These are phyloP conservation scores for Leccinellum albellum DNA, from an alignment of 768 basidiomycete species.

Conservation along the genomic window DNA sequence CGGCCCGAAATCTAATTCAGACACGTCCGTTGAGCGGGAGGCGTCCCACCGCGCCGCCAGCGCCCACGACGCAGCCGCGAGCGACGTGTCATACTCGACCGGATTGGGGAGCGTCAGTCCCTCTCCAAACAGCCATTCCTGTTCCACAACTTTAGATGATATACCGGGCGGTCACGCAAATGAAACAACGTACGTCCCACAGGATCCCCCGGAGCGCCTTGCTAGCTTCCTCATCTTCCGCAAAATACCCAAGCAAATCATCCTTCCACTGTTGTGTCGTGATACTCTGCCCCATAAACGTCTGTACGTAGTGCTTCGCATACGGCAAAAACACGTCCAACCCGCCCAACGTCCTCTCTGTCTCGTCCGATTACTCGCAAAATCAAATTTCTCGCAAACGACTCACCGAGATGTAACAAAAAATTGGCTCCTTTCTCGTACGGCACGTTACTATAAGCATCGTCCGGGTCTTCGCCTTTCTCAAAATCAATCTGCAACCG, in stretches of 20 bases:
- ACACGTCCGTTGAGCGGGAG: slow-evolving; percentile 48
- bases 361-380: not conserved
- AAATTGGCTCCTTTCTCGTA: slow-evolving; percentile 92
- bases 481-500: slow-evolving; percentile 73
- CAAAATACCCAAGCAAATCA: slow-evolving; percentile 72
- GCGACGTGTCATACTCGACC: slow-evolving; percentile 68
- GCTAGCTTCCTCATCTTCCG: slow-evolving; percentile 51
- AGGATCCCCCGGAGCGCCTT: slow-evolving; percentile 64
- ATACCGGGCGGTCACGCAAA: no score
- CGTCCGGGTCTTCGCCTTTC: slow-evolving; percentile 72
- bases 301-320: slow-evolving; percentile 74
- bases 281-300: slow-evolving; percentile 80
- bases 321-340: slow-evolving; percentile 78
- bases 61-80: slow-evolving; percentile 65
- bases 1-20: slow-evolving; percentile 50
- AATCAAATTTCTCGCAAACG: not conserved
- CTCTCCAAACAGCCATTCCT: slow-evolving; percentile 84
- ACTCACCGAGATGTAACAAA: slow-evolving; percentile 72
- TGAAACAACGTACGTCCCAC: slow-evolving; percentile 61
- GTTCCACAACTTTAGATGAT: not conserved
- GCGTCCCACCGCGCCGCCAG: slow-evolving; percentile 75
- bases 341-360: slow-evolving; percentile 16
- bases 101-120: slow-evolving; percentile 69
- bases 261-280: slow-evolving; percentile 81
- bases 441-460: slow-evolving; percentile 70